Evolutionary conservation across 495 filamentous ascomycete genomes (phyloP), one percentile per base, ranked within the genome.

Genomic region (Bathelium albidoporum): DNA sequence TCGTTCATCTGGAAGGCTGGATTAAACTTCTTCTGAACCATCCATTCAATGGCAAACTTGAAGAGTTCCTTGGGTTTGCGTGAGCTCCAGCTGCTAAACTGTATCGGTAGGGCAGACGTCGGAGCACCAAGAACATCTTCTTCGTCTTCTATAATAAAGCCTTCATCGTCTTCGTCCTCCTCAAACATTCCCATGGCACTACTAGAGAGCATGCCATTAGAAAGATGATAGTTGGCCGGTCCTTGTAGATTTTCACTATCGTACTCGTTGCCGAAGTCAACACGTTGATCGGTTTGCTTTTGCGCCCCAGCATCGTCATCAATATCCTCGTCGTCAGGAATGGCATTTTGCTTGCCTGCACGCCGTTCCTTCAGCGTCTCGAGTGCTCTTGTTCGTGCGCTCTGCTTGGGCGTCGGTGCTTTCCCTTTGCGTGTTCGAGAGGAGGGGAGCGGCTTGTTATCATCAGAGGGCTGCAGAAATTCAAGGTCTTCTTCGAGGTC

Each of bases 41-140:
- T 85, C 89, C 89, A 95, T 72, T 90, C 88, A 0, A 96, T 78
- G 0, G 83, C 89, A 67, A 86, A 82, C 43, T 83, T 84, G 75
- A 96, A 95, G 63, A 91, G 85, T 32, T 90, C 86, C 60, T 87
- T 86, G 0, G 86, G 72, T 45, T 89, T 85, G 65, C 85, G 86
- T 66, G 87, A 83, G 0, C 82, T 78, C 58, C 87, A 81, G 14
- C 77, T 71, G 1, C 84, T 89, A 69, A 90, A 91, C 67, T 90
- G 76, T 11, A 95, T 76, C 0, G 91, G 91, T 18, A 79, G 73
- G 18, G 75, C 73, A 28, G 49, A 9, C 0, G 74, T 78, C 0
- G 86, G 88, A 7, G 80, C 83, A 2, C 89, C 89, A 1, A 91
- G 63, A n/a, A 76, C 76, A 10, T 75, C 79, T 12, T 83, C 80